These are phyloP conservation scores for Leptographium galeiforme DNA, from an alignment of 2,329 filamentous ascomycete genomes.

Conservation along the genomic window DNA sequence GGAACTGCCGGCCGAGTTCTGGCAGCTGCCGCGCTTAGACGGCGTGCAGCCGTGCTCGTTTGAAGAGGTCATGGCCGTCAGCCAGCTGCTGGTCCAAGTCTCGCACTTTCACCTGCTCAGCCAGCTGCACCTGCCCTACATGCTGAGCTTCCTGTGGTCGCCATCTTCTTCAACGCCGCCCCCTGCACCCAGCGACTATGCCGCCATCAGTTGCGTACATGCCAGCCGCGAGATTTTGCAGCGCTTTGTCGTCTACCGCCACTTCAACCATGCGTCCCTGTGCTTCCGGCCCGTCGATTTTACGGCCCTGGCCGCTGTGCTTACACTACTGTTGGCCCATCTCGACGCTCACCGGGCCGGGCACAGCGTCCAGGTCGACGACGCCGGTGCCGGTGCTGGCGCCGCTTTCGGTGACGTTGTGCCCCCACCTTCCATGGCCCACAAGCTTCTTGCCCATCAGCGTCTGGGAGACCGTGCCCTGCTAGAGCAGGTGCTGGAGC, in stretches of 20 bases:
- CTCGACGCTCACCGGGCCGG: background rate
- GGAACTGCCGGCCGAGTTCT: background rate
- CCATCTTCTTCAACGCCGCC: background rate
- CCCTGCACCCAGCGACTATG: background rate
- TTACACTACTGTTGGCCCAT: background rate
- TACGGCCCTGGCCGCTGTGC: background rate
- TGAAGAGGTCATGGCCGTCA: background rate
- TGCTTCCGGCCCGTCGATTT: background rate
- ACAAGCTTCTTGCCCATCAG: background rate
- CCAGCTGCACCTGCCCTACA: conserved; percentile 27
- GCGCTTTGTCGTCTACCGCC: background rate
- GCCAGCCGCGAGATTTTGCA: background rate
- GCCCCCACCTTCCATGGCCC: no score
- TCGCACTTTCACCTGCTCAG: conserved; percentile 21
- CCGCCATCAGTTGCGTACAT: background rate
- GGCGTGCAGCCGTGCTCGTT: background rate
- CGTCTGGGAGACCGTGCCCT: background rate
- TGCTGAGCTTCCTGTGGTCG: background rate
- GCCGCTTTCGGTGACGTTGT: conserved; percentile 12
- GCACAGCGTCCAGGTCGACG: background rate
- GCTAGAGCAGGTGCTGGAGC: background rate
- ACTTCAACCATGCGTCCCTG: background rate
- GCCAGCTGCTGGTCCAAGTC: background rate
- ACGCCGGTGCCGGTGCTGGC: no score
- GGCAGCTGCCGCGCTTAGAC: background rate